phyloP scores from a whole-genome alignment of 768 basidiomycete species.

The Cystofilobasidium macerans region DNA sequence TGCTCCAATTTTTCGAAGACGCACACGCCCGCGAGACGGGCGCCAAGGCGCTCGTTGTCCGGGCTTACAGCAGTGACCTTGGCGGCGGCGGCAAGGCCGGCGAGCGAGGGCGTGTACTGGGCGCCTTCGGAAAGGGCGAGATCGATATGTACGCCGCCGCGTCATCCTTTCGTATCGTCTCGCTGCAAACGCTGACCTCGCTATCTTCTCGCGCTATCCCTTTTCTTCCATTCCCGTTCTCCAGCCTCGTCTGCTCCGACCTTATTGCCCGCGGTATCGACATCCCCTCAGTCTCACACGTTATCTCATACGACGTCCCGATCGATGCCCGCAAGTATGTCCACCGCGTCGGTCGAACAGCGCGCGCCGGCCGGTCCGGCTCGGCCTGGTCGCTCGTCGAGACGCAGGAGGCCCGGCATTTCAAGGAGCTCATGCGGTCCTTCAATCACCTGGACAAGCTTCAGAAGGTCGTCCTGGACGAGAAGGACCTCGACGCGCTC shows the following conservation, averaged over 20 bases:
- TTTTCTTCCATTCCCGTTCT: not conserved
- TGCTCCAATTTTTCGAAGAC: conserved; percentile 71
- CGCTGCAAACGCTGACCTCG: not conserved
- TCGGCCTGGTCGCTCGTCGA: conserved; percentile 93
- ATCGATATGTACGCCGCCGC: conserved; percentile 60
- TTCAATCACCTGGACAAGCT: conserved; percentile 60
- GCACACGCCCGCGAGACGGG: conserved; percentile 34
- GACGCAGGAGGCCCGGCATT: conserved; percentile 73
- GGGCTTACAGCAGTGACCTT: conserved; percentile 80
- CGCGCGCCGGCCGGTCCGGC: conserved; percentile 76
- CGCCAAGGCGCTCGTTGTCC: conserved; percentile 41
- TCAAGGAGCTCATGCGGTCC: conserved; percentile 67
- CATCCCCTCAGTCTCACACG: conserved; percentile 80
- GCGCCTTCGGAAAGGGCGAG: conserved; percentile 66
- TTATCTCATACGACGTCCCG: conserved; percentile 89
- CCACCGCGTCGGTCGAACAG: conserved; percentile 91
- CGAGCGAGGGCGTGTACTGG: conserved; percentile 66
- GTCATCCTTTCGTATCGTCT: not conserved
- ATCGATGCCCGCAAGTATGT: conserved; percentile 98
- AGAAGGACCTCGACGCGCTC: conserved; percentile 51
- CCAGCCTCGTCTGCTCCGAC: conserved; percentile 88
- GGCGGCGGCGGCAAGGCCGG: conserved; percentile 38
- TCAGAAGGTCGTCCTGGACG: conserved; percentile 55
- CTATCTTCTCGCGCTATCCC: too few relatives aligned
- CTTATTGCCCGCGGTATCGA: conserved; percentile 92